Base-by-base conservation (phyloP, 306 rosid genomes). In the Castanea sativa region DNA sequence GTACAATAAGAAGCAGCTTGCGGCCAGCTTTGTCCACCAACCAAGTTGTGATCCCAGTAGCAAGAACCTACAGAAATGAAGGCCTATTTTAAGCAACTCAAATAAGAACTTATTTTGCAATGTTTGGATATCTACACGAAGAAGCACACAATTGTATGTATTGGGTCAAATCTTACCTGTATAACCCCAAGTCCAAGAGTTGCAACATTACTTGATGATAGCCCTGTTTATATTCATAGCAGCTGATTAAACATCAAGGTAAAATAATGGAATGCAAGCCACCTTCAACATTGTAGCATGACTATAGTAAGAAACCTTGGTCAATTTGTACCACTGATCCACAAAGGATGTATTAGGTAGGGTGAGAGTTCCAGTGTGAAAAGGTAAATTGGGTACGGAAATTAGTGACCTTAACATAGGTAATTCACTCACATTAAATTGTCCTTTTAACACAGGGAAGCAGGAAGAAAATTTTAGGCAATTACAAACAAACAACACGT, bases 21-120 rank as follows among this genome's bases (percentile, higher is more conserved):
- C 98, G 92, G 15, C 96, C 98, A 74, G 89, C 83, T 89, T 80
- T 89, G 89, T 93, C 98, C 63, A 84, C 87, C 88, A 93, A 83
- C 97, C 98, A 91, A 13, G 97, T 91, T 33, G 98, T 23, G 59
- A 93, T 5, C 75, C 87, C 97, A 74, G 96, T 91, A 25, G 91
- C 88, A 65, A 89, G 6, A 80, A 93, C 94, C 97, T 93, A 78
- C 65, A 63, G 65, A 81, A 69, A 76, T 73, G 70, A 43, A 63
- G 49, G 75, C 80, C 61, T 59, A 38, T 64, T 32, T 70, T 49
- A 25, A 41, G 55, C 25, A 20, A 73, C 30, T 25, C 21, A 4
- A 4, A 59, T 77, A 27, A 76, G 16, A 75, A 58, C 56, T 35
- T 51, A 75, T 73, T 52, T 81, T 67, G 19, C 49, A 33, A 63